These are phyloP conservation scores for Pseudogymnoascus sp. DNA, from an alignment of 2,329 filamentous ascomycete genomes.

Conservation along the genomic window DNA sequence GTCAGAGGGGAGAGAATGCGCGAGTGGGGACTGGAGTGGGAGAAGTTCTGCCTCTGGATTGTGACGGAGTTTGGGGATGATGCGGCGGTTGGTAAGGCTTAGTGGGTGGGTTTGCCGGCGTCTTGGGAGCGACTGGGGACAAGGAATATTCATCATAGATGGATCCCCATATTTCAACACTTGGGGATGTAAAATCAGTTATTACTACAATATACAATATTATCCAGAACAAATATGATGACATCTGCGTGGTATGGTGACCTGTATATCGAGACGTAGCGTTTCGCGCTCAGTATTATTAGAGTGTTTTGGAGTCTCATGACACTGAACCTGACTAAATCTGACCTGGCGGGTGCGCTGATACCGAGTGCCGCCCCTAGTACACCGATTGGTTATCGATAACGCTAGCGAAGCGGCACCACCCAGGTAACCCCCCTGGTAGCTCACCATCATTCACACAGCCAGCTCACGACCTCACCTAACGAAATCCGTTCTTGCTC, in stretches of 20 bases:
- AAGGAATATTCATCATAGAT: not conserved
- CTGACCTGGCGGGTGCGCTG: not conserved
- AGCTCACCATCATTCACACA: constrained; percentile 6
- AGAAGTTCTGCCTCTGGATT: constrained; percentile 86
- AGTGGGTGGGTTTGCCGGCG: constrained; percentile 1
- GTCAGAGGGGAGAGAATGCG: constrained; percentile 64
- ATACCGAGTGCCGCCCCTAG: constrained; percentile 7
- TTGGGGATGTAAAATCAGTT: not conserved
- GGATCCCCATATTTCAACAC: constrained; percentile 5
- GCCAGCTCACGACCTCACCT: constrained; percentile 4
- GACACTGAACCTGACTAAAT: constrained; percentile 3
- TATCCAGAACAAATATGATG: not conserved
- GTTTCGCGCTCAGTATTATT: not conserved
- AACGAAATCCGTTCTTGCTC: not conserved
- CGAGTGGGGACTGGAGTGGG: constrained; percentile 76
- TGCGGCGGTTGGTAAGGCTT: not conserved
- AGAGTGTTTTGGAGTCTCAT: not conserved
- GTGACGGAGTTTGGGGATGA: constrained; percentile 63
- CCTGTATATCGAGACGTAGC: not conserved
- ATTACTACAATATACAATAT: not conserved
- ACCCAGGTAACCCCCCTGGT: constrained; percentile 2
- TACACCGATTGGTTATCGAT: constrained; percentile 7
- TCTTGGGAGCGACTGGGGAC: not conserved
- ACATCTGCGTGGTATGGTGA: not conserved
- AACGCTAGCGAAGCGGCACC: constrained; percentile 8